Evolutionary conservation across 352 stramenopile genomes (phyloP).

Genomic region (Pythium insidiosum): DNA sequence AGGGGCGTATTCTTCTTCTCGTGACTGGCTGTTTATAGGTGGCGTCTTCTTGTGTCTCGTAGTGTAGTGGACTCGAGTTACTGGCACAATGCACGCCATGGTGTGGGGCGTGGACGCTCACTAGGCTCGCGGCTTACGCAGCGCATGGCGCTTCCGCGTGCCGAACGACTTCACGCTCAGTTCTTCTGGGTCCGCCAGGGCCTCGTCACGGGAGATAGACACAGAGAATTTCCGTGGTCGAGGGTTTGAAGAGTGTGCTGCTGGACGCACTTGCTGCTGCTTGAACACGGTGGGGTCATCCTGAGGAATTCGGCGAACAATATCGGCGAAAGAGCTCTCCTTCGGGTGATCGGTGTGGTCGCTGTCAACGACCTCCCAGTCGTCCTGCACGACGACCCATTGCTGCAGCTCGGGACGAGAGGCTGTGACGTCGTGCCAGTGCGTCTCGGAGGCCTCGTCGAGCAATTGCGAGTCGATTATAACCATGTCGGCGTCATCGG

Average conservation of each 20-base stretch:
- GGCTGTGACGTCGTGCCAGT: slow-evolving; percentile 50
- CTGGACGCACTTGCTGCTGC: no score
- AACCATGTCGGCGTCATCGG: slow-evolving; percentile 10
- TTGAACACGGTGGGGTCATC: no score
- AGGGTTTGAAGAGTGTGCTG: no score
- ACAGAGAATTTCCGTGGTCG: no score
- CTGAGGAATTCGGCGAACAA: slow-evolving; percentile 7
- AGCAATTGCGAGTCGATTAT: slow-evolving; percentile 32
- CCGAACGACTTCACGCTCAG: slow-evolving; percentile 53
- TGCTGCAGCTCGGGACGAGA: slow-evolving; percentile 18
- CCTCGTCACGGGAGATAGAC: no score
- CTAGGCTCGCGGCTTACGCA: slow-evolving; percentile 11
- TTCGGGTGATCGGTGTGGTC: slow-evolving; percentile 15
- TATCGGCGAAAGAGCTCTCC: slow-evolving; percentile 51
- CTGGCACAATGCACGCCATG: no score
- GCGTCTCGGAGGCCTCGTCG: slow-evolving; percentile 30
- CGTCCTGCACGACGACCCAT: slow-evolving; percentile 59
- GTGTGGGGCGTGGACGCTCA: no score
- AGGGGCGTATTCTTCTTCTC: no score
- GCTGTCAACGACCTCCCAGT: slow-evolving; percentile 67
- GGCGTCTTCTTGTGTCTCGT: no score
- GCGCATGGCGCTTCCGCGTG: slow-evolving; percentile 34
- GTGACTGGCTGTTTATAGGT: no score
- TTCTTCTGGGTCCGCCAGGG: slow-evolving; percentile 2
- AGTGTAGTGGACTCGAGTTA: no score